Conservation (phyloP, 306 rosid species). For the Lathyrus sativus region DNA sequence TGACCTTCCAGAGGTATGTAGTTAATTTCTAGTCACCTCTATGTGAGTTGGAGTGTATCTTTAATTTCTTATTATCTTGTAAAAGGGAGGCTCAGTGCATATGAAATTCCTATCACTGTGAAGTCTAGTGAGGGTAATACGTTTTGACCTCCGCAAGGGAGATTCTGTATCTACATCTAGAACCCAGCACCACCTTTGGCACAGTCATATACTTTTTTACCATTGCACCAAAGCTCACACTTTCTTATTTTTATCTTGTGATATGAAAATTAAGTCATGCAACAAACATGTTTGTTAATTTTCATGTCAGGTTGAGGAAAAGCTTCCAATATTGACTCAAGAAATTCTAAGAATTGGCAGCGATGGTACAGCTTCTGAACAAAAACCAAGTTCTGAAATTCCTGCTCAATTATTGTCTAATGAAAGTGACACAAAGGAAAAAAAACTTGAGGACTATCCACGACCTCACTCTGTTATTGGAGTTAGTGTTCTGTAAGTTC, state of each 20-base stretch:
- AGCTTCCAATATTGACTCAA: slow-evolving; percentile 58
- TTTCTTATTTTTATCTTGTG: not conserved
- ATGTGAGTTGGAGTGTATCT: not conserved
- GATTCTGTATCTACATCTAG: not conserved
- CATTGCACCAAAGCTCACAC: not conserved
- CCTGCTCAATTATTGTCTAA: slow-evolving; percentile 37
- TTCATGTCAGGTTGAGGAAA: slow-evolving; percentile 61
- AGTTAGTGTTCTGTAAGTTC: slow-evolving; percentile 90
- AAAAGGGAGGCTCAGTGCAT: not conserved
- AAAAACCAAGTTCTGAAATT: slow-evolving; percentile 41
- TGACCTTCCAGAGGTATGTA: slow-evolving; percentile 83
- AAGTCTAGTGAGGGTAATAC: not conserved
- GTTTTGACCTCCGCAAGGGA: not conserved
- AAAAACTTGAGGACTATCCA: slow-evolving; percentile 78
- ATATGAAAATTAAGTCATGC: slow-evolving; percentile 10
- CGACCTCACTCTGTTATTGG: slow-evolving; percentile 77
- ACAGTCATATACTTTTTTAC: not conserved
- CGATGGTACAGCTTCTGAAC: slow-evolving; percentile 41
- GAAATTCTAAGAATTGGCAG: slow-evolving; percentile 77
- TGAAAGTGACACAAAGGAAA: slow-evolving; percentile 56
- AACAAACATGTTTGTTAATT: slow-evolving; percentile 17
- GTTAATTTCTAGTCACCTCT: slow-evolving; percentile 14
- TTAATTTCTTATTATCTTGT: slow-evolving; percentile 25
- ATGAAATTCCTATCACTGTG: not conserved
- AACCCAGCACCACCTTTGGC: not conserved